Conservation (phyloP, 1,284 basidiomycete genomes). For the Ganoderma meredithae region DNA sequence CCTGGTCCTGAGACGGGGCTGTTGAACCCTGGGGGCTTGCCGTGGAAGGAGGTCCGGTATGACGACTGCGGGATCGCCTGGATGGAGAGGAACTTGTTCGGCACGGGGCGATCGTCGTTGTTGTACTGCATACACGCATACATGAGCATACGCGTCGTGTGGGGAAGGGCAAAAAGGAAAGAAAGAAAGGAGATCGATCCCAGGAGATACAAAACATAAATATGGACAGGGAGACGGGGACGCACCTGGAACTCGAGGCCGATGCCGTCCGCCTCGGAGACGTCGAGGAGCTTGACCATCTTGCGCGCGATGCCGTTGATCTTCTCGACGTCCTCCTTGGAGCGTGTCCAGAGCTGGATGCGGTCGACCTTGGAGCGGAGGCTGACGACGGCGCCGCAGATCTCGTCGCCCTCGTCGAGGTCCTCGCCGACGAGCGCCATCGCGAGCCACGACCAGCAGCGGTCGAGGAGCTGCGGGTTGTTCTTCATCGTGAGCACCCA, state of each 20-base stretch:
- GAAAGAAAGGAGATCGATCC: too few species aligned
- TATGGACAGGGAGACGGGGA: too few species aligned
- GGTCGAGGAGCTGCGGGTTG: conserved; percentile 80
- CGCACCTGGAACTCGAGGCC: conserved; percentile 86
- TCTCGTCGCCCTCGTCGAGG: conserved; percentile 85
- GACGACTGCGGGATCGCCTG: conserved; percentile 70
- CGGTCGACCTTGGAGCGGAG: conserved; percentile 87
- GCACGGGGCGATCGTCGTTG: conserved; percentile 78
- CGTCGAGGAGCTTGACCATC: conserved; percentile 82
- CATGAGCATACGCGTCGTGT: not conserved
- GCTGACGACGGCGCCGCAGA: conserved; percentile 92
- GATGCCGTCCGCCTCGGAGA: conserved; percentile 80
- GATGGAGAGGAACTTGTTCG: conserved; percentile 83
- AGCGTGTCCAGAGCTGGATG: conserved; percentile 89
- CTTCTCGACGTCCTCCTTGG: conserved; percentile 83
- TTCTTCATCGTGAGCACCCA: conserved; percentile 95
- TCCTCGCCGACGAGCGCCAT: conserved; percentile 93
- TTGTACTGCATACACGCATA: conserved; percentile 63
- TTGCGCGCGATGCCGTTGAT: conserved; percentile 86
- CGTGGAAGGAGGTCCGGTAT: conserved; percentile 67
- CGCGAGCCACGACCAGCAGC: conserved; percentile 90
- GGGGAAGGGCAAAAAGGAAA: not conserved
- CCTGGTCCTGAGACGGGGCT: conserved; percentile 41
- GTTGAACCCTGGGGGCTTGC: conserved; percentile 38
- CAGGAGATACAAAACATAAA: too few species aligned